Evolutionary conservation across 805 yeast genomes (phyloP).

Genomic region (Saccharomycopsis lassenensis): DNA sequence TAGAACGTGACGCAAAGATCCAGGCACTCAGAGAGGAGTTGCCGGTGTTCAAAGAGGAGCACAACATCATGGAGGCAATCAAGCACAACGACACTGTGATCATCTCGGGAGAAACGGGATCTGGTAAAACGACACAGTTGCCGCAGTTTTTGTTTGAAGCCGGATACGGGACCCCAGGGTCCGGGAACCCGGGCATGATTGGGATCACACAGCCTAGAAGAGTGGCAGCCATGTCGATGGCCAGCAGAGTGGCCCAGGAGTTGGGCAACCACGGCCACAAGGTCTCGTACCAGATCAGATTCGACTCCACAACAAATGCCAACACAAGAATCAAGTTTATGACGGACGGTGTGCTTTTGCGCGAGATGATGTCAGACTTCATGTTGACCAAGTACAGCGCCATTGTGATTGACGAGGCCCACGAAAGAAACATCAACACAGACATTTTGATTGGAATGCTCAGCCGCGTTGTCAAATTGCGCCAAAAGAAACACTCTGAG

Average conservation of each 20-base stretch:
- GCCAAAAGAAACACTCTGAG: slow-evolving; percentile 41
- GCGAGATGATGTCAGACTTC: slow-evolving; percentile 90
- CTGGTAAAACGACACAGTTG: slow-evolving; percentile 97
- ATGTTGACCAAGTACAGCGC: slow-evolving; percentile 73
- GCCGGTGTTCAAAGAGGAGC: slow-evolving; percentile 89
- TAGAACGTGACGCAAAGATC: slow-evolving; percentile 53
- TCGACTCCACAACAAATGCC: slow-evolving; percentile 54
- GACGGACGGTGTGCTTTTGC: slow-evolving; percentile 89
- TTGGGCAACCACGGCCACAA: slow-evolving; percentile 57
- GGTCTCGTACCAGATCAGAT: slow-evolving; percentile 77
- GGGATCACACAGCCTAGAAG: slow-evolving; percentile 95
- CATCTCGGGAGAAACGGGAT: slow-evolving; percentile 96
- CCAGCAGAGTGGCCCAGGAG: slow-evolving; percentile 67
- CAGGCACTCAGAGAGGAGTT: slow-evolving; percentile 58
- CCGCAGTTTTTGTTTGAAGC: slow-evolving; percentile 93
- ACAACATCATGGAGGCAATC: slow-evolving; percentile 88
- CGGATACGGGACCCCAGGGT: slow-evolving; percentile 62
- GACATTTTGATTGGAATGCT: slow-evolving; percentile 93
- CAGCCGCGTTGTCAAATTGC: slow-evolving; percentile 69
- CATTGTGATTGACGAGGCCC: slow-evolving; percentile 93
- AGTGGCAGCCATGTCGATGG: slow-evolving; percentile 90
- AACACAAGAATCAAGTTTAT: slow-evolving; percentile 74
- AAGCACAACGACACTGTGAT: slow-evolving; percentile 85
- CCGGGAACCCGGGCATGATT: slow-evolving; percentile 81
- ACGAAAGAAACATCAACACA: slow-evolving; percentile 91